phyloP scores from a whole-genome alignment of 495 filamentous ascomycete species.

The Lophiostoma macrostomum region DNA sequence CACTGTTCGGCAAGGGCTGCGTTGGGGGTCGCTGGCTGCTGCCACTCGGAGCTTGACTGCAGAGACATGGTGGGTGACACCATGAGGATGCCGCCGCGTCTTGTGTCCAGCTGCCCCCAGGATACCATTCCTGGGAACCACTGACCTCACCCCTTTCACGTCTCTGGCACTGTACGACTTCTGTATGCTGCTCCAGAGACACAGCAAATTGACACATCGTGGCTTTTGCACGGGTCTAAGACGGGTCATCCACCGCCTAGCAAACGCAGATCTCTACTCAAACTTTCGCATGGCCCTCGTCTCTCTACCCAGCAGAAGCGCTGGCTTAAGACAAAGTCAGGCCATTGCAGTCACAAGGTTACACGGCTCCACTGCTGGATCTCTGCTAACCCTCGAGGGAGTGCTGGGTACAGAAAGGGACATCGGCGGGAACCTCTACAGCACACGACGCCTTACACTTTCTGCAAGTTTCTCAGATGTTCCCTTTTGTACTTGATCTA shows the following conservation, averaged over 20 bases:
- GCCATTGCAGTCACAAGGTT: neutral
- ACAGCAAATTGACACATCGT: constrained; percentile 20
- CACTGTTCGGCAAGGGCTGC: constrained; percentile 7
- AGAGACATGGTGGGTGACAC: constrained; percentile 1
- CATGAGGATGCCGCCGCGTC: no score
- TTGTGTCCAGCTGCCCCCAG: no score
- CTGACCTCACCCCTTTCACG: no score
- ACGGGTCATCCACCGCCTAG: constrained; percentile 4
- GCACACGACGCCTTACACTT: no score
- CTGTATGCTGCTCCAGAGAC: constrained; percentile 7
- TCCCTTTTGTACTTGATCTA: no score
- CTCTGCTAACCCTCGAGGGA: neutral
- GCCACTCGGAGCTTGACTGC: constrained; percentile 20
- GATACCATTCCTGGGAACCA: no score
- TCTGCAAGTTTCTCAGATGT: no score
- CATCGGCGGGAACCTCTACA: no score
- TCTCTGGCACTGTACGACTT: no score
- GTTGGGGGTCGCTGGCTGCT: neutral
- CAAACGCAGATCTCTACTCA: no score
- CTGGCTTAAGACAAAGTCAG: neutral
- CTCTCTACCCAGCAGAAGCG: neutral
- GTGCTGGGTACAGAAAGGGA: no score
- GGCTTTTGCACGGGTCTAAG: constrained; percentile 8
- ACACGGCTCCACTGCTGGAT: constrained; percentile 4
- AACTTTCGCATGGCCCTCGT: neutral